phyloP scores from a whole-genome alignment of 2,329 filamentous ascomycete genomes.

The Pestalotiopsis sp. region DNA sequence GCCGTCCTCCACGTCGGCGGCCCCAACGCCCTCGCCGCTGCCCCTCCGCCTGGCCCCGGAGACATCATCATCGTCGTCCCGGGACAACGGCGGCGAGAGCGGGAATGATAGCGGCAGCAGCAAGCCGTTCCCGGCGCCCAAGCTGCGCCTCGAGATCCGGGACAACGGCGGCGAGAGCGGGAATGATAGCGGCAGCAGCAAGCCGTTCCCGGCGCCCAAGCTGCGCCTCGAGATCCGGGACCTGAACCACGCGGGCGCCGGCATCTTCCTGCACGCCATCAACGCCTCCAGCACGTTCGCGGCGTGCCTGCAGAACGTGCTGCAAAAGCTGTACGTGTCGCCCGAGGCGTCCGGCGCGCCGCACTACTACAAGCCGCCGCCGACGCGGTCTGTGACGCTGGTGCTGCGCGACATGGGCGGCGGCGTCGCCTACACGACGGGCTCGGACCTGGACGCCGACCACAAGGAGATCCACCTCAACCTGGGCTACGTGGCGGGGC shows the following conservation, averaged over 20 bases:
- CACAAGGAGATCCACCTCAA: constrained; percentile 95
- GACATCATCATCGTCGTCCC: background rate
- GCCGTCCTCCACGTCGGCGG: constrained; percentile 16
- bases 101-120: background rate
- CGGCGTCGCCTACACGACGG: constrained; percentile 89
- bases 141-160: constrained; percentile 58
- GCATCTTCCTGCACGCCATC: constrained; percentile 68
- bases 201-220: constrained; percentile 50
- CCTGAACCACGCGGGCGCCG: constrained; percentile 60
- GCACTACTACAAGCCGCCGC: constrained; percentile 40
- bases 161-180: background rate
- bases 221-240: constrained; percentile 64
- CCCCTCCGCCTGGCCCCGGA: constrained; percentile 16
- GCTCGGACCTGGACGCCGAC: constrained; percentile 75
- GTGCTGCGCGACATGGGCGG: constrained; percentile 74
- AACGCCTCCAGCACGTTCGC: constrained; percentile 65
- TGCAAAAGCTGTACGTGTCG: constrained; percentile 71
- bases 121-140: constrained; percentile 47
- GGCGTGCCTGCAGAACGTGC: constrained; percentile 67
- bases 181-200: background rate
- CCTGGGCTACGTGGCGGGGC: constrained; percentile 68
- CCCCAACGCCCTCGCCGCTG: constrained; percentile 20
- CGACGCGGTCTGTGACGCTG: constrained; percentile 85
- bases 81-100: background rate
- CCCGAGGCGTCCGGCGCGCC: constrained; percentile 24